Evolutionary conservation across 208 protist genomes (phyloP).

Genomic region (Porcisia deanei): DNA sequence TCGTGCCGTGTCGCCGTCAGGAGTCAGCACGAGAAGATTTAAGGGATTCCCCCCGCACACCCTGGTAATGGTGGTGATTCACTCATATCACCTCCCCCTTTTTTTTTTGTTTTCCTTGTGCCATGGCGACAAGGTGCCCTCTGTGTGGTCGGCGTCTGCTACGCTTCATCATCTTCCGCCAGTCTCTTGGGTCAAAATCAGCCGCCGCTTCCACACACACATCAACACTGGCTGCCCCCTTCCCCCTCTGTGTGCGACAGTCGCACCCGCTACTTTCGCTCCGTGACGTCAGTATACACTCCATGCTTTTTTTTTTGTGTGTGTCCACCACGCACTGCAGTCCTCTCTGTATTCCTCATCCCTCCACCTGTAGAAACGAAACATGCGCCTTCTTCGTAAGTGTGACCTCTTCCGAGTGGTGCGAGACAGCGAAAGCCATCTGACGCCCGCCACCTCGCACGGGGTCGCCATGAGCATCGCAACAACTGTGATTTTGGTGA

Average conservation of each 20-base stretch:
- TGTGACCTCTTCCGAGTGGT: constrained; percentile 46
- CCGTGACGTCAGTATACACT: neutral
- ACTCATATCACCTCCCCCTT: neutral
- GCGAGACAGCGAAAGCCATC: constrained; percentile 42
- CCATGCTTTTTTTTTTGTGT: neutral
- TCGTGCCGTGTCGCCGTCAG: neutral
- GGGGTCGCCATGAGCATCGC: constrained; percentile 26
- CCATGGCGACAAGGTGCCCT: neutral
- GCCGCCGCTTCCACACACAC: neutral
- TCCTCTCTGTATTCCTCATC: too few species aligned
- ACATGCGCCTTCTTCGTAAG: constrained; percentile 24
- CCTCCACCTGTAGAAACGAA: neutral
- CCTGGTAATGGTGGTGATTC: neutral
- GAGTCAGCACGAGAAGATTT: too few species aligned
- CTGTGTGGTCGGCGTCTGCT: too few species aligned
- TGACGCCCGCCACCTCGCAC: constrained; percentile 29
- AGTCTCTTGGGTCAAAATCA: neutral
- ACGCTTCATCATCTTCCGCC: neutral
- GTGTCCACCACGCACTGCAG: neutral
- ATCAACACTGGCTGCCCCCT: neutral
- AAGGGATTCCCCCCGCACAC: too few species aligned
- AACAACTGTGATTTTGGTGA: constrained; percentile 19
- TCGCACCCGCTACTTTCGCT: neutral
- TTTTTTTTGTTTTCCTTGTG: neutral
- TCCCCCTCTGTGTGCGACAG: neutral